Base-by-base conservation (phyloP, 495 filamentous ascomycete genomes). In the Neurospora tetraspora region DNA sequence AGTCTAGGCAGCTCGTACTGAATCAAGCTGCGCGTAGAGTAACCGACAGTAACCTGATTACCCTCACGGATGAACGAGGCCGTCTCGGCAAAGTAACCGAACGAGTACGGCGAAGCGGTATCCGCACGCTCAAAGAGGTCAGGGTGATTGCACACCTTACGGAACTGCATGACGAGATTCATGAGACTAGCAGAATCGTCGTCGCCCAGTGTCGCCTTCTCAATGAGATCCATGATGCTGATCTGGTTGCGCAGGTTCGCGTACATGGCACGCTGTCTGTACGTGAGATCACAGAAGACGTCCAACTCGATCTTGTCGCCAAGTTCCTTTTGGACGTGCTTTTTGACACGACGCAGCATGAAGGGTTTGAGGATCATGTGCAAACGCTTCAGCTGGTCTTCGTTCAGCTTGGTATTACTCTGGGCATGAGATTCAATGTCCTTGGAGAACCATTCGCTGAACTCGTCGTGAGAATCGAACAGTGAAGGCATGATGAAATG, bases 101-200 rank as follows among this genome's bases (percentile, higher is more conserved):
- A 86, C 2, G 93, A 93, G 78, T 94, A 91, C 0, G 95, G 94
- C 18, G 94, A 97, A 23, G 88, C 89, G 23, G 92, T 96, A 72
- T 98, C 96, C 18, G 95, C 94, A 59, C 96, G 89, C 80, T 99
- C 94, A 73, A 98, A 98, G 27, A 99, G 84, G 83, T 99, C 96
- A 3, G 96, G 96, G 80, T 99, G 96, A 77, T 99, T 99, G 85
- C 96, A 99, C 70, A 99, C 96, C 84, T 99, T 99, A 71, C 96
- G 90, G 88, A 99, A 99, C 82, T 99, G 96, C 96, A 99, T 99
- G 71, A 99, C 96, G 74, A 99, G 86, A 80, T 98, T 99, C 96
- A 99, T 99, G 78, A 99, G 80, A 20, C 94, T 99, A 16, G 93
- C 93, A 37, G 93, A 95, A 77, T 98, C 96, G 75, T 99, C 96